Base-by-base conservation (phyloP, 2,329 filamentous ascomycete species). In the Pseudogymnoascus sp. region DNA sequence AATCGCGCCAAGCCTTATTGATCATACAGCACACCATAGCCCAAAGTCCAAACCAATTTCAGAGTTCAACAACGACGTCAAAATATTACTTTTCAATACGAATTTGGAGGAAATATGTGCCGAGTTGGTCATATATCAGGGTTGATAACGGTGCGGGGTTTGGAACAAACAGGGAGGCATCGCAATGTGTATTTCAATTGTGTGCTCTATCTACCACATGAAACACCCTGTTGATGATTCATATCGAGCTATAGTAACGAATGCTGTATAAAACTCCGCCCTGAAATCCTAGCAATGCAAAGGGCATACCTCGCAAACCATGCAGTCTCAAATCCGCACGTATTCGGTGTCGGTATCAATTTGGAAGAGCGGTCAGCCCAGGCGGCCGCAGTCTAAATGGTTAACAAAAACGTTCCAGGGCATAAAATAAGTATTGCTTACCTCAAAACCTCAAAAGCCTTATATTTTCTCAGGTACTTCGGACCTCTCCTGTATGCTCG, bases 381-480 rank as follows among this genome's bases (percentile, higher is more conserved):
- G 45, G 45, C 45, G 45, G 45, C 45, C 45, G 45, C 27, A 55
- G 18, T 55, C 45, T 55, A 18, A 33, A 33, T 33, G n/a, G 7
- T 55, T 9, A 55, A 33, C 31, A 55, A 55, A 7, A 9, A 33
- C 12, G 4, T 18, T 13, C 27, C 27, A 33, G 15, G 9, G 27
- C n/a, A 55, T 18, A 33, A 7, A 29, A 65, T 42, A 25, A 18
- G n/a, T 5, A 66, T 55, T 33, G 75, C 83, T 70, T 76, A 90
- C 88, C 82, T 86, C 33, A 96, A 77, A 59, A 91, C 74, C 74
- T 97, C 93, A 73, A 95, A 97, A 65, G 89, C 85, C 63, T 82
- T 80, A 69, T 89, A 89, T 65, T 82, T 87, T 64, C 79, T 78
- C 40, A 97, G 76, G 68, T 92, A 90, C 60, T 79, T 79, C 15